Conservation (phyloP, 306 rosid species). For the Lupinus albus region DNA sequence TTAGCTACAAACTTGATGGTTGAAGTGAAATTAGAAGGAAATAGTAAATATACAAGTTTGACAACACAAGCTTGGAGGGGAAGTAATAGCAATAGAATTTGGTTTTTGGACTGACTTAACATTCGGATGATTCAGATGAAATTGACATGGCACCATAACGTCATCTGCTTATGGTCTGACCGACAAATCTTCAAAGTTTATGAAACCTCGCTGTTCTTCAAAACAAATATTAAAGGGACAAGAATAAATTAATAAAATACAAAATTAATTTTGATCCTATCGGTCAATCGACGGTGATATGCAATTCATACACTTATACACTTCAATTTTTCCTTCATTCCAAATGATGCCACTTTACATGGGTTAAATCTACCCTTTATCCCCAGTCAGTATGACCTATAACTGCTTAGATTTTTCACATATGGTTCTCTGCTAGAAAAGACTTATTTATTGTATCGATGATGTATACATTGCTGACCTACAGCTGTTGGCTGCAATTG, state of each 20-base stretch:
- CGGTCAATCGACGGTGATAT: background rate
- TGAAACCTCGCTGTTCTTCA: background rate
- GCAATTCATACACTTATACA: background rate
- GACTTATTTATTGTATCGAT: background rate
- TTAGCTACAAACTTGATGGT: background rate
- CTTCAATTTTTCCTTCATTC: slow-evolving; percentile 9
- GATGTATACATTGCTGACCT: slow-evolving; percentile 17
- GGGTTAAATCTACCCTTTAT: slow-evolving; percentile 9
- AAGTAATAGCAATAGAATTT: slow-evolving; percentile 6
- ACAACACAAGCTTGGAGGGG: slow-evolving; percentile 18
- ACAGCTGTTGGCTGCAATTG: slow-evolving; percentile 36
- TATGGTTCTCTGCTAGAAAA: slow-evolving; percentile 3
- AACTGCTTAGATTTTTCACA: background rate
- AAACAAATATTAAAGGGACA: background rate
- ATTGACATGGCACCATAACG: background rate
- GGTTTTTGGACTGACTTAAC: background rate
- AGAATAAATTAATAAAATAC: slow-evolving; percentile 10
- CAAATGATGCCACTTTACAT: background rate
- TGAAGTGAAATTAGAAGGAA: slow-evolving; percentile 4
- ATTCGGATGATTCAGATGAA: background rate
- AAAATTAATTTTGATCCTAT: slow-evolving; percentile 4
- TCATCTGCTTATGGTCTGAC: background rate
- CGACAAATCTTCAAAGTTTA: slow-evolving; percentile 13
- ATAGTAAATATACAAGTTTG: background rate
- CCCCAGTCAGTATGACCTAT: background rate